phyloP scores from a whole-genome alignment of 1,284 basidiomycete genomes.

The Ganoderma leucocontextum region DNA sequence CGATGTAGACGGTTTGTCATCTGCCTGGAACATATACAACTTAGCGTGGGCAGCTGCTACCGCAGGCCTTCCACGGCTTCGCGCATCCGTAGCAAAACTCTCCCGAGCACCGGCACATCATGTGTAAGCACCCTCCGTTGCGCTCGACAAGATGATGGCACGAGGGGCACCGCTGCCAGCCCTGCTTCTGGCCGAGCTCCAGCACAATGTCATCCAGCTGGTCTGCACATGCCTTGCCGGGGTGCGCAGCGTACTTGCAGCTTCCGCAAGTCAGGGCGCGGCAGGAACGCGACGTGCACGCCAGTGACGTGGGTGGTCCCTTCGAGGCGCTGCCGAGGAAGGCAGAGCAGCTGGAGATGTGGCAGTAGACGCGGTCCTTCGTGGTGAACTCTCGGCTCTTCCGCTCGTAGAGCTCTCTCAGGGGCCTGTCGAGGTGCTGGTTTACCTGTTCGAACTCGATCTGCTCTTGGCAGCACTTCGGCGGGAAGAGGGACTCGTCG shows the following conservation, averaged over 20 bases:
- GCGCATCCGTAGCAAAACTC: constrained; percentile 39
- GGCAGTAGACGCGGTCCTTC: constrained; percentile 33
- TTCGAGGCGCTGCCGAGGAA: constrained; percentile 25
- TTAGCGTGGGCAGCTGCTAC: constrained; percentile 24
- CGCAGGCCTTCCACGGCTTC: constrained; percentile 30
- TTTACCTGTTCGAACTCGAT: constrained; percentile 27
- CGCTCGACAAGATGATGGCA: constrained; percentile 36
- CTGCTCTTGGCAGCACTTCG: constrained; percentile 30
- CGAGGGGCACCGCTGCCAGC: constrained; percentile 35
- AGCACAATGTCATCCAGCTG: constrained; percentile 24
- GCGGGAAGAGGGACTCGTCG: constrained; percentile 34
- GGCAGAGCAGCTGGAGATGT: constrained; percentile 24
- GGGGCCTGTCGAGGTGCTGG: constrained; percentile 10
- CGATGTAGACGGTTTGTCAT: neutral
- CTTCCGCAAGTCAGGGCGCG: constrained; percentile 20
- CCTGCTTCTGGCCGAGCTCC: constrained; percentile 25
- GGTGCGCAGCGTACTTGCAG: constrained; percentile 33
- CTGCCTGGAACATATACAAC: constrained; percentile 21
- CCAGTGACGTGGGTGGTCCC: neutral
- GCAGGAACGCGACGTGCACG: constrained; percentile 15
- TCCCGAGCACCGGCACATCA: constrained; percentile 33
- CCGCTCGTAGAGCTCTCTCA: constrained; percentile 12
- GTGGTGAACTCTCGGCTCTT: constrained; percentile 27
- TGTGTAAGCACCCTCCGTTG: constrained; percentile 34
- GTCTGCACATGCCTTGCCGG: constrained; percentile 18